phyloP scores from a whole-genome alignment of 202 grass and related monocot species.

The Dendrocalamus latiflorus region DNA sequence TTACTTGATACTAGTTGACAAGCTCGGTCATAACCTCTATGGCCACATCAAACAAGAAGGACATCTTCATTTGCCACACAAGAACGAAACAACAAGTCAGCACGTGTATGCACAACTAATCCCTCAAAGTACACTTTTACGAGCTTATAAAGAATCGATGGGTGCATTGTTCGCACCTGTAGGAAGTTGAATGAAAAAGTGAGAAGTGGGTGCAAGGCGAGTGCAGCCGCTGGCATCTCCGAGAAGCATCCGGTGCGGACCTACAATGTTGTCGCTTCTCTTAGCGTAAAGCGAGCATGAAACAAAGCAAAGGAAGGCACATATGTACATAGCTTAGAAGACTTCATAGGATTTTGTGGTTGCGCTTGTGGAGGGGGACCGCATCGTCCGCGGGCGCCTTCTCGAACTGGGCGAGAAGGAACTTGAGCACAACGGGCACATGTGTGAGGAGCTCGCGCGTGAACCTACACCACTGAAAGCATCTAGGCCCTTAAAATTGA shows the following conservation, averaged over 20 bases:
- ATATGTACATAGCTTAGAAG: slow-evolving; percentile 82
- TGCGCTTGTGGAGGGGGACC: slow-evolving; percentile 50
- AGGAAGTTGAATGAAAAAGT: too few species aligned
- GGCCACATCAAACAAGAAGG: slow-evolving; percentile 78
- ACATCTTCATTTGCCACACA: slow-evolving; percentile 47
- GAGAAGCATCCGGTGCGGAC: too few species aligned
- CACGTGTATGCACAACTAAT: slow-evolving; percentile 24
- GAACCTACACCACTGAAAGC: too few species aligned
- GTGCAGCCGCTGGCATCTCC: too few species aligned
- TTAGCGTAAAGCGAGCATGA: too few species aligned
- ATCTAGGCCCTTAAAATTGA: too few species aligned
- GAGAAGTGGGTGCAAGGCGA: too few species aligned
- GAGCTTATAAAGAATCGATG: neutral
- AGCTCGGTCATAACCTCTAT: slow-evolving; percentile 92
- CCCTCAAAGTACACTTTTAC: neutral
- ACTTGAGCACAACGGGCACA: too few species aligned
- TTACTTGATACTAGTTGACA: slow-evolving; percentile 80
- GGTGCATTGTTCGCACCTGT: too few species aligned
- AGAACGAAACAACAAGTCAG: slow-evolving; percentile 32
- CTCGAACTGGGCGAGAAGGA: too few species aligned
- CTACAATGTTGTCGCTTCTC: too few species aligned
- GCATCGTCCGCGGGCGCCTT: slow-evolving; percentile 41
- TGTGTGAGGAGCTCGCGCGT: too few species aligned
- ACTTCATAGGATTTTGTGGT: slow-evolving; percentile 62
- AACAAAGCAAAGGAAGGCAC: neutral